phyloP scores from a whole-genome alignment of 495 filamentous ascomycete genomes.

The Penicillium pancosmium region DNA sequence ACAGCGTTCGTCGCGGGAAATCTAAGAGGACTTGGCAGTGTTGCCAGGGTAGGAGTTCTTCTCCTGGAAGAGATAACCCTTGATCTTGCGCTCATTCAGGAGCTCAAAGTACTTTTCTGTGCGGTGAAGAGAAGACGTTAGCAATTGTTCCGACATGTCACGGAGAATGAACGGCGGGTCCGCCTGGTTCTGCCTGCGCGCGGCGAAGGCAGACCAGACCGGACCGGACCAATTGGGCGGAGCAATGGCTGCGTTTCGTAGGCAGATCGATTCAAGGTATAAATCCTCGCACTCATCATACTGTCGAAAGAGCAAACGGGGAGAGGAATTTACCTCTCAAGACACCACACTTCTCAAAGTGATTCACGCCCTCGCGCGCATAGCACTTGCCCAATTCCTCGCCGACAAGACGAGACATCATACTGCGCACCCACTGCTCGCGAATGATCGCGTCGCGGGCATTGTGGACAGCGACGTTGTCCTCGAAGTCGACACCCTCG shows the following conservation, averaged over 20 bases:
- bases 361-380: conserved; percentile 90
- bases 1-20: not conserved
- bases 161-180: not conserved
- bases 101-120: conserved; percentile 92
- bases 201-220: too few species aligned
- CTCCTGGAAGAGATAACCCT: conserved; percentile 89
- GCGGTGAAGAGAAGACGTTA: not conserved
- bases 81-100: conserved; percentile 79
- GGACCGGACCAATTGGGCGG: too few species aligned
- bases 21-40: conserved; percentile 17
- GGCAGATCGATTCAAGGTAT: too few species aligned
- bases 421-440: conserved; percentile 95
- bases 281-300: too few species aligned
- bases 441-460: conserved; percentile 93
- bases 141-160: not conserved
- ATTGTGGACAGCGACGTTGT: conserved; percentile 84
- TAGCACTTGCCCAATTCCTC: conserved; percentile 98
- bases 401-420: conserved; percentile 93
- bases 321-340: conserved; percentile 69
- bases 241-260: too few species aligned
- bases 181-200: too few species aligned
- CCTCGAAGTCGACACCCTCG: conserved; percentile 95
- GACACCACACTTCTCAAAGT: conserved; percentile 92
- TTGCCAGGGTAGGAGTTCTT: conserved; percentile 70
- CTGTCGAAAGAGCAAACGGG: conserved; percentile 3